Evolutionary conservation across 257 asterid genomes (phyloP).

Genomic region (Jasminum sambac): DNA sequence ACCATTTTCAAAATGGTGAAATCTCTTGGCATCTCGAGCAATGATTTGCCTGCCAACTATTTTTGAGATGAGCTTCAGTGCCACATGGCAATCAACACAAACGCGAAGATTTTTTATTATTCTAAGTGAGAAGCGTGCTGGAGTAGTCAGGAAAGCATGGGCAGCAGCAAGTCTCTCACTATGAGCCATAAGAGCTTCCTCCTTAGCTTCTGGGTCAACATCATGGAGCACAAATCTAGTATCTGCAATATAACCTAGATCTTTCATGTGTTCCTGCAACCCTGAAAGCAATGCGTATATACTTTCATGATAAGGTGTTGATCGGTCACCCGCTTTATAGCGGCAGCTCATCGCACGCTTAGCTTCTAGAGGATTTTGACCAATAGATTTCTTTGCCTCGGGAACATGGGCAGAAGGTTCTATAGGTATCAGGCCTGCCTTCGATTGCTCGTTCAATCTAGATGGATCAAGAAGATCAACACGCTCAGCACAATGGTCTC

Average conservation of each 20-base stretch:
- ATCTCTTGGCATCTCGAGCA: conserved; percentile 75
- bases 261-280: conserved; percentile 76
- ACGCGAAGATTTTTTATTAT: conserved; percentile 76
- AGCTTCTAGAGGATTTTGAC: conserved; percentile 52
- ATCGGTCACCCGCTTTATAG: conserved; percentile 84
- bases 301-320: conserved; percentile 66
- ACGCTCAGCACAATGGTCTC: conserved; percentile 73
- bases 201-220: conserved; percentile 75
- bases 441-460: conserved; percentile 62
- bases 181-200: conserved; percentile 84
- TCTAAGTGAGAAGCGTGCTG: conserved; percentile 60
- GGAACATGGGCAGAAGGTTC: conserved; percentile 47
- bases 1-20: conserved; percentile 85
- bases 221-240: conserved; percentile 82
- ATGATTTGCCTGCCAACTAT: conserved; percentile 79
- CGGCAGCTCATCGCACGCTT: conserved; percentile 58
- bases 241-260: conserved; percentile 73
- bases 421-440: conserved; percentile 61
- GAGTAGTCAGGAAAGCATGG: conserved; percentile 65
- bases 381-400: conserved; percentile 46
- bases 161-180: conserved; percentile 92
- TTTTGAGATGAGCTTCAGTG: conserved; percentile 68
- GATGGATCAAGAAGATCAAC: conserved; percentile 60
- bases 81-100: conserved; percentile 86
- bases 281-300: conserved; percentile 59